Evolutionary conservation across 345 rosid species (phyloP), one percentile per base, ranked within the genome.

Genomic region (Eucalyptus tenuipes): DNA sequence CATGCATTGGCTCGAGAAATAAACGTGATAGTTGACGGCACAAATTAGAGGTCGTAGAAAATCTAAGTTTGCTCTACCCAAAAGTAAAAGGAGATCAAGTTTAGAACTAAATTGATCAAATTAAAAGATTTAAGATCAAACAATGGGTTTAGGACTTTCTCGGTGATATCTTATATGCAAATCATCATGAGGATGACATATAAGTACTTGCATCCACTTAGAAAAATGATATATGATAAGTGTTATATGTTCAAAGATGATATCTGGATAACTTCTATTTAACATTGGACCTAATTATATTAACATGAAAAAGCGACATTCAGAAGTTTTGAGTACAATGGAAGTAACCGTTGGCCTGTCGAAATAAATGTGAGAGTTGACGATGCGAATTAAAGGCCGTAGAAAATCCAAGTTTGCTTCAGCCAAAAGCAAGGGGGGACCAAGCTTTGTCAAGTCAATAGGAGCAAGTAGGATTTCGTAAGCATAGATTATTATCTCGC

Each of bases 1-100:
- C 24, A 20, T 6, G 15, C 5, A 0, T 2, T 75, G 29, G 47
- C 82, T 75, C 0, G 0, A 4, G 2, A 75, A 40, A 75, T 40
- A 75, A 75, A 40, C 11, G 29, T 10, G 5, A 75, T 1, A 40
- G 82, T 75, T 40, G 82, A 75, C 9, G 29, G 40, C 24, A 6
- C 82, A 75, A 22, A 40, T 75, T 40, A 24, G 47, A 3, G 47
- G 47, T 3, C 8, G 1, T 3, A 75, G 2, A 12, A 75, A 75
- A 75, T 40, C 1, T 15, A 20, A 37, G 47, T 20, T 55, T 17
- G 47, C 8, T 40, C 27, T 10, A 55, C 0, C 29, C 61, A 55
- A 55, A 55, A 24, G 13, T 55, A 0, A 55, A 6, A 55, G 7
- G 29, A 40, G 16, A 37, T 11, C 45, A 71, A 71, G 81, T 37